Evolutionary conservation across 805 yeast species (phyloP).

Genomic region (Cyberlindnera maritima): DNA sequence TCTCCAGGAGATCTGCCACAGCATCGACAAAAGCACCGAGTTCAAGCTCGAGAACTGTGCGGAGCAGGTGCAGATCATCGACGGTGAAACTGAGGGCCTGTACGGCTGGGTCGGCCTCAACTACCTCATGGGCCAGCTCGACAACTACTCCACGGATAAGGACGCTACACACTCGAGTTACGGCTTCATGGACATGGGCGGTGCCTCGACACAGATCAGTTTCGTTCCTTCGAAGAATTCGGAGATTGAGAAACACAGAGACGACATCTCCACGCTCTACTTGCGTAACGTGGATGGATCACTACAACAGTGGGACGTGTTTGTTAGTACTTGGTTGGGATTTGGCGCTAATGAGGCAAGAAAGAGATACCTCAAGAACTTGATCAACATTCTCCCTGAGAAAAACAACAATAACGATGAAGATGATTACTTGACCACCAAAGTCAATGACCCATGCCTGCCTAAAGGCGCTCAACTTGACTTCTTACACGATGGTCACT

Average conservation of each 20-base stretch:
- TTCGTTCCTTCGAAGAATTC: constrained; percentile 70
- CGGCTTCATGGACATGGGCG: constrained; percentile 99
- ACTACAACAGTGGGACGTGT: constrained; percentile 74
- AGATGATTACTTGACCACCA: constrained; percentile 37
- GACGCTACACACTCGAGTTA: constrained; percentile 49
- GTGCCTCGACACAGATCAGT: constrained; percentile 95
- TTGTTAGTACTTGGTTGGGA: constrained; percentile 96
- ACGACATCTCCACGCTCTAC: constrained; percentile 67
- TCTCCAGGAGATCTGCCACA: constrained; percentile 57
- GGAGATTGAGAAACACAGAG: constrained; percentile 63
- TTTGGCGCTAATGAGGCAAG: constrained; percentile 97
- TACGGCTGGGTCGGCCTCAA: constrained; percentile 96
- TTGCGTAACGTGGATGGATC: constrained; percentile 71
- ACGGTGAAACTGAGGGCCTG: constrained; percentile 91
- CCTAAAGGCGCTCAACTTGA: constrained; percentile 57
- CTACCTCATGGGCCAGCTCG: constrained; percentile 68
- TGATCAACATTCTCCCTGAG: constrained; percentile 49
- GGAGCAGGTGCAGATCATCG: constrained; percentile 78
- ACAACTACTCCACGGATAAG: constrained; percentile 39
- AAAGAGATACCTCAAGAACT: constrained; percentile 58
- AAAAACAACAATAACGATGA: constrained; percentile 46
- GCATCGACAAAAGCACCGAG: constrained; percentile 49
- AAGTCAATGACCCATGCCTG: constrained; percentile 72
- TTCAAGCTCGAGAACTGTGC: constrained; percentile 58
- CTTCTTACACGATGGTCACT: constrained; percentile 45